Conservation (phyloP, 306 rosid species). For the Erythrophleum fordii region DNA sequence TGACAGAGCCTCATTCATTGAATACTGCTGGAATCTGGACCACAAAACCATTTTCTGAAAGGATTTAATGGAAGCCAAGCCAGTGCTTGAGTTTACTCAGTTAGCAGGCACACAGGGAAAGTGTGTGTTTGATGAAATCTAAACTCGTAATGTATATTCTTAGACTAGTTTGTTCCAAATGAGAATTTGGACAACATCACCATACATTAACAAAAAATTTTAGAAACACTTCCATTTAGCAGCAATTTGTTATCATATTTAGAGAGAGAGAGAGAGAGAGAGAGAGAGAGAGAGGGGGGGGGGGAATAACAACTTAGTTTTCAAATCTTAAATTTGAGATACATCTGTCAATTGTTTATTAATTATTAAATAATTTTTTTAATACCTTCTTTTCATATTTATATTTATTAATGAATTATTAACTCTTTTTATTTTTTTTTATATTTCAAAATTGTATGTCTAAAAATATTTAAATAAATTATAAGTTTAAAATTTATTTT, state of each 20-base stretch:
- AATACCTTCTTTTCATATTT: too few relatives aligned
- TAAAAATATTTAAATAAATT: not conserved
- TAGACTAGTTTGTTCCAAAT: not conserved
- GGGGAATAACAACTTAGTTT: not conserved
- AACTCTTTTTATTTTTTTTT: not conserved
- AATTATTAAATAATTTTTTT: too few relatives aligned
- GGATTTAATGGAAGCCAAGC: not conserved
- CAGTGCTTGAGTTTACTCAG: not conserved
- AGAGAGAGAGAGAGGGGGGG: too few relatives aligned
- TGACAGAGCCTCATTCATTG: conserved; percentile 28
- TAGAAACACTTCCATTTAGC: not conserved
- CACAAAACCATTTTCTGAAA: conserved; percentile 34
- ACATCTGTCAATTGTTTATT: too few relatives aligned
- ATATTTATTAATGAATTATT: too few relatives aligned
- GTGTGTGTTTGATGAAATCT: not conserved
- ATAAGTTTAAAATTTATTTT: not conserved
- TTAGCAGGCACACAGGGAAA: not conserved
- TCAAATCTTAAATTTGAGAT: not conserved
- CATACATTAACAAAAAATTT: not conserved
- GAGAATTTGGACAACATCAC: not conserved
- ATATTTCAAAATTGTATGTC: not conserved
- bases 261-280: too few relatives aligned
- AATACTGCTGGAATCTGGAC: conserved; percentile 34
- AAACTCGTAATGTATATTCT: not conserved
- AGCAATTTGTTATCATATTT: not conserved